These are phyloP conservation scores for Seiridium unicorne DNA, from an alignment of 2,329 filamentous ascomycete species.

Conservation along the genomic window DNA sequence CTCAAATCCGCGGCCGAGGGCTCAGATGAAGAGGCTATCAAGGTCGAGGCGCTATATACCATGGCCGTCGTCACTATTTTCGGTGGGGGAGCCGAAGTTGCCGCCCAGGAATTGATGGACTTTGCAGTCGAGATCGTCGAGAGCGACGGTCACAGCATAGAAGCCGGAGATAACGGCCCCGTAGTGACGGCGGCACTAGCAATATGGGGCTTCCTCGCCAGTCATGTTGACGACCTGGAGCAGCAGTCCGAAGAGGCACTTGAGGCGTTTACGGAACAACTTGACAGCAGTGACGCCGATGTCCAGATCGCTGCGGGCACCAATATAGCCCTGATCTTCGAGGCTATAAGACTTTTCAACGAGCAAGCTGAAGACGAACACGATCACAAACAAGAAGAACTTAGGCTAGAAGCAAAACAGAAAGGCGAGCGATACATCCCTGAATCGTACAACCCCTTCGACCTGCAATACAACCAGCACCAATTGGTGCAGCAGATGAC, in stretches of 20 bases:
- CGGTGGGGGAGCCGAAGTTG: conserved; percentile 68
- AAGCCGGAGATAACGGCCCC: conserved; percentile 66
- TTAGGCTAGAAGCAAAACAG: conserved; percentile 3
- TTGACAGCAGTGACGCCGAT: conserved; percentile 68
- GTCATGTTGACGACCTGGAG: conserved; percentile 72
- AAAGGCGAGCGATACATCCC: conserved; percentile 5
- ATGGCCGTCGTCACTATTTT: conserved; percentile 73
- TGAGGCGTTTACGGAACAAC: conserved; percentile 81
- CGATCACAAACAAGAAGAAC: conserved; percentile 27
- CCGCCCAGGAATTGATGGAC: conserved; percentile 69
- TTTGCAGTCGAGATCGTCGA: conserved; percentile 76
- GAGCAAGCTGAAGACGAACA: conserved; percentile 43
- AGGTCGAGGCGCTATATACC: conserved; percentile 70
- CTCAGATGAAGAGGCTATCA: conserved; percentile 61
- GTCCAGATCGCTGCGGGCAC: conserved; percentile 78
- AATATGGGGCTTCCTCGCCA: conserved; percentile 79
- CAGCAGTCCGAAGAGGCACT: conserved; percentile 69
- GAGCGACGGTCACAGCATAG: conserved; percentile 72
- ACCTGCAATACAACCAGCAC: conserved; percentile 50
- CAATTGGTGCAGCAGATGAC: conserved; percentile 45
- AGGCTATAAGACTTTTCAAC: conserved; percentile 58
- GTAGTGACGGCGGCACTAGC: conserved; percentile 74
- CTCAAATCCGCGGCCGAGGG: conserved; percentile 66
- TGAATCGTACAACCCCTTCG: conserved; percentile 11
- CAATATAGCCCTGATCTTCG: conserved; percentile 80